Conservation (phyloP, 2,329 filamentous ascomycete species). For the Microsporum ferrugineum region DNA sequence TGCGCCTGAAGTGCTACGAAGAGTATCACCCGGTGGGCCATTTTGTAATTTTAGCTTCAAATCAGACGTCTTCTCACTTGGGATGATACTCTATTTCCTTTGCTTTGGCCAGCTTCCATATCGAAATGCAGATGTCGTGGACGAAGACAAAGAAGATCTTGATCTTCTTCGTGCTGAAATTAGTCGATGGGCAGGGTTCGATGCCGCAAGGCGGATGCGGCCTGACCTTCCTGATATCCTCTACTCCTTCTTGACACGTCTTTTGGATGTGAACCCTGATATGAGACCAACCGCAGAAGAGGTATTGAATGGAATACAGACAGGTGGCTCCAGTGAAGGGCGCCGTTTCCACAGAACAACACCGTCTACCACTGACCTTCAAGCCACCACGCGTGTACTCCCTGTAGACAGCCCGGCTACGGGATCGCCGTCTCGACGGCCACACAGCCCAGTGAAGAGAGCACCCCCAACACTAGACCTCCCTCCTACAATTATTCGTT, state of each 20-base stretch:
- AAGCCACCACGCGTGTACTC: conserved; percentile 27
- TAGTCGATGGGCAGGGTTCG: conserved; percentile 73
- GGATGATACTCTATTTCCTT: conserved; percentile 98
- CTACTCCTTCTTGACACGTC: conserved; percentile 68
- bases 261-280: conserved; percentile 65
- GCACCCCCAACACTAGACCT: not conserved
- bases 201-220: conserved; percentile 60
- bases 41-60: conserved; percentile 94
- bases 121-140: conserved; percentile 64
- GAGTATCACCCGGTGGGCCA: conserved; percentile 50
- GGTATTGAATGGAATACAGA: conserved; percentile 66
- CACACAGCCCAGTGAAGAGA: conserved; percentile 16
- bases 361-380: conserved; percentile 24
- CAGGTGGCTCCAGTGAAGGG: conserved; percentile 33
- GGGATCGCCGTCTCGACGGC: conserved; percentile 13
- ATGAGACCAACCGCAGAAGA: conserved; percentile 76
- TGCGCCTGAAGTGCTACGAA: conserved; percentile 78
- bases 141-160: conserved; percentile 87
- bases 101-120: conserved; percentile 89
- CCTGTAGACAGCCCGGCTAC: conserved; percentile 27
- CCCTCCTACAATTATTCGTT: not conserved
- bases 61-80: conserved; percentile 94
- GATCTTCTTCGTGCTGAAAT: conserved; percentile 80
- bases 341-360: conserved; percentile 29
- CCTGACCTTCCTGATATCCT: conserved; percentile 76